Conservation (phyloP, 176 grass and related monocot species). For the Alloteropsis semialata region DNA sequence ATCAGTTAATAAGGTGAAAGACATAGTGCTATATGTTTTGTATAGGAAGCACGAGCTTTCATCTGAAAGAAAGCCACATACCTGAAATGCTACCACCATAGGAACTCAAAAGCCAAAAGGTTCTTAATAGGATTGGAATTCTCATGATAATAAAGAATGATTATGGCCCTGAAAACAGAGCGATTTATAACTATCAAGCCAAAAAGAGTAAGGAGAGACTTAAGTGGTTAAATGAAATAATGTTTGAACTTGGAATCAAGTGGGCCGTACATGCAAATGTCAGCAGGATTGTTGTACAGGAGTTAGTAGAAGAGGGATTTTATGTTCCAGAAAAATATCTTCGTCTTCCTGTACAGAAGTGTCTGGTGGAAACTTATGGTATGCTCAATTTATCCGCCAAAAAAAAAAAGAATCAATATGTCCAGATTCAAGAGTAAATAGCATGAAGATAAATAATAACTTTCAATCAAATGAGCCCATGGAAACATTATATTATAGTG, state of each 20-base stretch:
- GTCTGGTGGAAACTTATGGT: not conserved
- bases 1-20: not conserved
- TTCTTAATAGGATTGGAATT: not conserved
- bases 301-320: not conserved
- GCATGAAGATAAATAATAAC: not conserved
- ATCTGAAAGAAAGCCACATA: not conserved
- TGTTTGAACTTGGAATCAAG: not conserved
- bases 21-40: not conserved
- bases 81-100: not conserved
- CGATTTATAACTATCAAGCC: not conserved
- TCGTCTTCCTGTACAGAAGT: not conserved
- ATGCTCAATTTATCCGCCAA: not conserved
- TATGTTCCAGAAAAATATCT: not conserved
- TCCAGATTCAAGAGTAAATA: not conserved
- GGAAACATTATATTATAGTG: not conserved
- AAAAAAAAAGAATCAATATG: not conserved
- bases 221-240: not conserved
- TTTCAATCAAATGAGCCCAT: not conserved
- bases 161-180: not conserved
- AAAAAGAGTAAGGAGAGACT: slow-evolving; percentile 3
- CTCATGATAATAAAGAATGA: not conserved
- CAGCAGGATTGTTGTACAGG: not conserved
- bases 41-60: not conserved
- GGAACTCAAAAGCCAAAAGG: not conserved
- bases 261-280: not conserved